Conservation (phyloP, 208 protist genomes). For the Leishmania major region DNA sequence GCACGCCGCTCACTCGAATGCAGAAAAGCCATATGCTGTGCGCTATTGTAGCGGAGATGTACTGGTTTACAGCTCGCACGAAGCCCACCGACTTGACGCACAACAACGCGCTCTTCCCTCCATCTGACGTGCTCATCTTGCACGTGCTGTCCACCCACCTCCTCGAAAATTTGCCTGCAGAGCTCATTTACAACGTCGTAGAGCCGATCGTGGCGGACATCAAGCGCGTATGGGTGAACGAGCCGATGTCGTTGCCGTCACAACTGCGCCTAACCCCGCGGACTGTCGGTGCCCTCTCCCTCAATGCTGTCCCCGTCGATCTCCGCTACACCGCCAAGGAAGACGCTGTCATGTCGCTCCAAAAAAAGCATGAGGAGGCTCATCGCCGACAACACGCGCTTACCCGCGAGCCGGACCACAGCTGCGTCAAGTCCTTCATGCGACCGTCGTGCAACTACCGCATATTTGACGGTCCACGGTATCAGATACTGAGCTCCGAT, state of each 20-base stretch:
- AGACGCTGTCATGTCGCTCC: background rate
- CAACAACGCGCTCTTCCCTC: constrained; percentile 91
- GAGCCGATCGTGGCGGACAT: constrained; percentile 56
- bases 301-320: constrained; percentile 34
- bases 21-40: constrained; percentile 74
- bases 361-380: constrained; percentile 13
- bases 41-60: constrained; percentile 81
- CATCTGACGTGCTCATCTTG: constrained; percentile 87
- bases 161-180: constrained; percentile 75
- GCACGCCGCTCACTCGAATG: constrained; percentile 3
- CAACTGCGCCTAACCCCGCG: constrained; percentile 67
- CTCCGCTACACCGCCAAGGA: background rate
- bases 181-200: constrained; percentile 64
- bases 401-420: constrained; percentile 32
- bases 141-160: constrained; percentile 81
- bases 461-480: constrained; percentile 42
- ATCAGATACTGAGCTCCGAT: constrained; percentile 21
- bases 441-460: constrained; percentile 45
- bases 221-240: constrained; percentile 74
- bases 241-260: constrained; percentile 75
- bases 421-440: constrained; percentile 58
- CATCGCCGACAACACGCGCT: constrained; percentile 29
- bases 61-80: constrained; percentile 85
- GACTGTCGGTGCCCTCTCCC: constrained; percentile 52
- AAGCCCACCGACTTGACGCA: constrained; percentile 83